These are phyloP conservation scores for Sarocladium strictum DNA, from an alignment of 2,329 filamentous ascomycete genomes.

Conservation along the genomic window DNA sequence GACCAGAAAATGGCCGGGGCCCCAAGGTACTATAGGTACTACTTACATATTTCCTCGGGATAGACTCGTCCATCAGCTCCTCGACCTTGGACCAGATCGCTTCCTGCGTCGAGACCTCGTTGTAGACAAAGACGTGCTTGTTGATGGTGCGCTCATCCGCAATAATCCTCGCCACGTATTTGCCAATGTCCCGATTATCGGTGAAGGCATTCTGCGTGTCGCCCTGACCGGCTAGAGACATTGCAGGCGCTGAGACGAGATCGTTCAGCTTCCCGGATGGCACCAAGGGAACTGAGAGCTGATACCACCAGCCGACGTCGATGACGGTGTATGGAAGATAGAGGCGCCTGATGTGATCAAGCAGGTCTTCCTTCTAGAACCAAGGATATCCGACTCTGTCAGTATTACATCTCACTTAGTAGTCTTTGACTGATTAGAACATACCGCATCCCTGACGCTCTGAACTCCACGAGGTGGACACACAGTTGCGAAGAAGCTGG, in stretches of 20 bases:
- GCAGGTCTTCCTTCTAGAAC: constrained; percentile 40
- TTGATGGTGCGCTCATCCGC: constrained; percentile 47
- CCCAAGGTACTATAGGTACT: no score
- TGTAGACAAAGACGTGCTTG: constrained; percentile 42
- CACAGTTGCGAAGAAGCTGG: constrained; percentile 41
- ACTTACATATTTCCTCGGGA: constrained; percentile 20
- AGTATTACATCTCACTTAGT: no score
- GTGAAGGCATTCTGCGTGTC: constrained; percentile 36
- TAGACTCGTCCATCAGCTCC: constrained; percentile 39
- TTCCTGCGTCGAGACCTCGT: constrained; percentile 38
- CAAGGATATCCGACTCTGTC: neutral
- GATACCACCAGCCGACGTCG: constrained; percentile 55
- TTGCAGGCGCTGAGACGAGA: constrained; percentile 26
- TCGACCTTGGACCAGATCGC: constrained; percentile 41
- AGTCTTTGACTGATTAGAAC: no score
- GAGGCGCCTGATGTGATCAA: constrained; percentile 40
- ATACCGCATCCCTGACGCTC: constrained; percentile 18
- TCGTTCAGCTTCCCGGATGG: constrained; percentile 28
- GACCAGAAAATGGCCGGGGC: no score
- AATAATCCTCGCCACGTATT: constrained; percentile 44
- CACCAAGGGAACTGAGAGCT: constrained; percentile 28
- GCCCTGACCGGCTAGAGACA: constrained; percentile 39
- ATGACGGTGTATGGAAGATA: constrained; percentile 49
- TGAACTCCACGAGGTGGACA: constrained; percentile 30
- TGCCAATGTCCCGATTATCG: constrained; percentile 47